Evolutionary conservation across 31 red algal species (phyloP).

Genomic region (Porphyra umbilicalis): DNA sequence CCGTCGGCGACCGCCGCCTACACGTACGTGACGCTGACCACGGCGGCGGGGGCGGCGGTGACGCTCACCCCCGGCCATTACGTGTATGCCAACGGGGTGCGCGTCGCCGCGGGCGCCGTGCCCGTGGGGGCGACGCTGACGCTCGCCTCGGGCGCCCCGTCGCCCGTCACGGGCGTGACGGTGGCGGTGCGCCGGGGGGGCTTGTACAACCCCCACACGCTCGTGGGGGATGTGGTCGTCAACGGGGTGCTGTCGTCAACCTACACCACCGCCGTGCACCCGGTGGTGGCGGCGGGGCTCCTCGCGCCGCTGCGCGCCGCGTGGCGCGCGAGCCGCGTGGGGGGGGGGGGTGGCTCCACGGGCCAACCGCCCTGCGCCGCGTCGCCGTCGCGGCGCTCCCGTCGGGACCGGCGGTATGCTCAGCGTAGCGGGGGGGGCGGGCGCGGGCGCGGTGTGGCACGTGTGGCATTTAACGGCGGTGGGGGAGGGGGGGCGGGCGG

Average conservation of each 20-base stretch:
- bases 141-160: not conserved
- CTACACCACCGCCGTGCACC: not conserved
- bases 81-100: not conserved
- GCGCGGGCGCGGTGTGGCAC: not conserved
- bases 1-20: not conserved
- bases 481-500: not conserved
- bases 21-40: not conserved
- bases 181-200: not conserved
- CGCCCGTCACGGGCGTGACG: not conserved
- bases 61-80: slow-evolving; percentile 4
- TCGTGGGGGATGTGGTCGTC: not conserved
- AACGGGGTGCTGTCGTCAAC: not conserved
- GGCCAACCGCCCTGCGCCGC: not conserved
- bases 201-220: slow-evolving; percentile 4
- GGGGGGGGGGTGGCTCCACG: not conserved
- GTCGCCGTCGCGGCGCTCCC: not conserved
- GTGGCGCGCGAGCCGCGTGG: not conserved
- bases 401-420: not conserved
- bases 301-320: not conserved
- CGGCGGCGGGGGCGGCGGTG: not conserved
- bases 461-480: too few species aligned
- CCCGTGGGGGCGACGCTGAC: not conserved
- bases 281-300: not conserved
- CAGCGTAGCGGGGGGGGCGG: not conserved
- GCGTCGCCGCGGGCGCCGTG: not conserved